A percentile compares a stretch with the other conserved stretches of the same genome.
These are phyloP conservation scores for Malbranchea cinnamomea DNA, from an alignment of 2,329 filamentous ascomycete species.

Conservation along the genomic window DNA sequence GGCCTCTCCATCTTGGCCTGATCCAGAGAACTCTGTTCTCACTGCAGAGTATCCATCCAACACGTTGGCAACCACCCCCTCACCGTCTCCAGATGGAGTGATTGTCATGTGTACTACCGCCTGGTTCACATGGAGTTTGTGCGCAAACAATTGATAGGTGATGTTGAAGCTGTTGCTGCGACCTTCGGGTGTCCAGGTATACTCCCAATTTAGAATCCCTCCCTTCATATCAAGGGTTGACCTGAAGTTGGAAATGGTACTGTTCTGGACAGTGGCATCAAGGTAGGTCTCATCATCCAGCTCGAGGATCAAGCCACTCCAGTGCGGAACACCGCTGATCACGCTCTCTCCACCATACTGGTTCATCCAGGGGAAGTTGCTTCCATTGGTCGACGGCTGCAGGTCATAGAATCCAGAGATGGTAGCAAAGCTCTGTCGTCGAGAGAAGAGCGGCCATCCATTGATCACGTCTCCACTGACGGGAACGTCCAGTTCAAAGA, in stretches of 20 bases:
- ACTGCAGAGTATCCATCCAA: constrained; percentile 55
- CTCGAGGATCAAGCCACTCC: constrained; percentile 45
- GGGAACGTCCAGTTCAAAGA: constrained; percentile 43
- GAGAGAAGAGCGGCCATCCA: constrained; percentile 53
- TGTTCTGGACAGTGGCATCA: constrained; percentile 44
- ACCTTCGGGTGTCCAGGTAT: constrained; percentile 46
- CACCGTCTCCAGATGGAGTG: constrained; percentile 36
- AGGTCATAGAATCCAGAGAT: constrained; percentile 52
- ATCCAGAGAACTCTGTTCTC: constrained; percentile 43
- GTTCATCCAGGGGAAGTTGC: constrained; percentile 53
- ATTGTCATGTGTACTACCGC: constrained; percentile 47
- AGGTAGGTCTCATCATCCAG: constrained; percentile 39
- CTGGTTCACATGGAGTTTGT: constrained; percentile 48
- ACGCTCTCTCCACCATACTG: constrained; percentile 58
- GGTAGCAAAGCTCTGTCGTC: constrained; percentile 50
- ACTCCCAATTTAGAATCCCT: constrained; percentile 49
- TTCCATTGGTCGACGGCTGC: constrained; percentile 42
- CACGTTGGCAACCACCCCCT: constrained; percentile 49
- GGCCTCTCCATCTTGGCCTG: constrained; percentile 38
- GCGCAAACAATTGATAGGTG: constrained; percentile 50
- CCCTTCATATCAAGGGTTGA: constrained; percentile 48
- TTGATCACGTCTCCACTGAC: constrained; percentile 40
- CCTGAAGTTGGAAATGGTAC: constrained; percentile 44
- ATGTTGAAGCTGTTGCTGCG: constrained; percentile 39
- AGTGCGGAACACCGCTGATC: constrained; percentile 57